Evolutionary conservation across 495 filamentous ascomycete species (phyloP).

Genomic region (Penicillium paradoxum): DNA sequence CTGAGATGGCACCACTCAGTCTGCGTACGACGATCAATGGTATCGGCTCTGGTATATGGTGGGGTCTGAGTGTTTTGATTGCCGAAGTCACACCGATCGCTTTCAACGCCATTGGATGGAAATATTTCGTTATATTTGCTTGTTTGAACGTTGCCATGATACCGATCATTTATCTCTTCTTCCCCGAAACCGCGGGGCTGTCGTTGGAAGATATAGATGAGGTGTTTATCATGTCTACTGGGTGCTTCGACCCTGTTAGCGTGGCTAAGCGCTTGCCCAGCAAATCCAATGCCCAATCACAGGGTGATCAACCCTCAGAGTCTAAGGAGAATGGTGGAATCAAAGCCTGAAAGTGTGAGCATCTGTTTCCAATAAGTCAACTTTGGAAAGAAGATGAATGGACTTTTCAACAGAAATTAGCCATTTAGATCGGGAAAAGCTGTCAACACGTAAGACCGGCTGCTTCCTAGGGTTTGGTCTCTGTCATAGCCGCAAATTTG

Average conservation of each 20-base stretch:
- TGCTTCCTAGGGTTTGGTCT: too few relatives aligned
- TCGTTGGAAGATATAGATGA: conserved; percentile 53
- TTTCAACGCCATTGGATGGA: conserved; percentile 12
- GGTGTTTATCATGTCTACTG: conserved; percentile 33
- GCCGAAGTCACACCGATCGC: conserved; percentile 21
- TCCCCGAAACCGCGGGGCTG: conserved; percentile 51
- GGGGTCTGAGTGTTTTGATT: conserved; percentile 30
- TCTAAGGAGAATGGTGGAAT: background rate
- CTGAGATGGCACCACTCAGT: conserved; percentile 46
- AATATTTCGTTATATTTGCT: conserved; percentile 21
- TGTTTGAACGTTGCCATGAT: conserved; percentile 11
- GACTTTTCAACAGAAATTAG: too few relatives aligned
- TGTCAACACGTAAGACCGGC: too few relatives aligned
- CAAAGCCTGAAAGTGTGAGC: background rate
- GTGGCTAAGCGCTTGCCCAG: background rate
- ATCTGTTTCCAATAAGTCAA: background rate
- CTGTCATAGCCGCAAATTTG: too few relatives aligned
- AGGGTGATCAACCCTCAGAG: background rate
- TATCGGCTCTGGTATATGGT: conserved; percentile 39
- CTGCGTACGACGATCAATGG: conserved; percentile 45
- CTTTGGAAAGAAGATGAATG: too few relatives aligned
- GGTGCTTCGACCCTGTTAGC: background rate
- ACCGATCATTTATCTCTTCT: conserved; percentile 35
- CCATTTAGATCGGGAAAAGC: too few relatives aligned
- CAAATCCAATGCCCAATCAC: background rate